Conservation (phyloP, 2,329 filamentous ascomycete genomes). For the Epichloe baconii region DNA sequence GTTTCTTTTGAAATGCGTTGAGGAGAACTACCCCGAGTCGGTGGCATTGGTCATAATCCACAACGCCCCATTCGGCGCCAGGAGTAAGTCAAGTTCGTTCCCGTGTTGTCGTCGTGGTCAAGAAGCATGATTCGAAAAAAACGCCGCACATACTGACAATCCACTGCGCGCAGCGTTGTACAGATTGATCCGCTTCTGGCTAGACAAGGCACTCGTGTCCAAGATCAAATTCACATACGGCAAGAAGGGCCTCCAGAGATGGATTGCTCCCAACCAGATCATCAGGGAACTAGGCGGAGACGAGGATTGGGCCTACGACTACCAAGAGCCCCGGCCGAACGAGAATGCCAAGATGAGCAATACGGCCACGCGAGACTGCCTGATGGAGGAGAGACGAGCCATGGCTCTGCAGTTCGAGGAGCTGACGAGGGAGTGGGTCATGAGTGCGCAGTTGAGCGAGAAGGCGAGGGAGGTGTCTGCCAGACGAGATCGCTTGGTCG, state of each 20-base stretch:
- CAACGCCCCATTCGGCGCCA: slow-evolving; percentile 86
- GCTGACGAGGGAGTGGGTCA: slow-evolving; percentile 40
- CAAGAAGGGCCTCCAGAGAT: slow-evolving; percentile 58
- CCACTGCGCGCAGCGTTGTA: slow-evolving; percentile 49
- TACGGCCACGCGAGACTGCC: slow-evolving; percentile 40
- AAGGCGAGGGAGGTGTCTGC: slow-evolving; percentile 32
- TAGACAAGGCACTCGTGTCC: slow-evolving; percentile 76
- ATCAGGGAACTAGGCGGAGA: slow-evolving; percentile 67
- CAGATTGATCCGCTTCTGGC: slow-evolving; percentile 80
- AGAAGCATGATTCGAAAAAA: too few relatives aligned
- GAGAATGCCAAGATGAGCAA: slow-evolving; percentile 63
- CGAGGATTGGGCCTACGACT: slow-evolving; percentile 67
- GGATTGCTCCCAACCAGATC: slow-evolving; percentile 53
- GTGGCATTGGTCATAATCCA: slow-evolving; percentile 76
- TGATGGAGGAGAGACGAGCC: slow-evolving; percentile 46
- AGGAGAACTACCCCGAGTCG: slow-evolving; percentile 86
- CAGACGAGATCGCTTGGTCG: slow-evolving; percentile 45
- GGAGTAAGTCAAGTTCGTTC: slow-evolving; percentile 40
- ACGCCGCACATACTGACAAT: too few relatives aligned
- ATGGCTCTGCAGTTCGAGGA: slow-evolving; percentile 57
- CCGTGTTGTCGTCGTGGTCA: background rate
- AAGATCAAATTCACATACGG: slow-evolving; percentile 82
- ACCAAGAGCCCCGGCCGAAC: slow-evolving; percentile 54
- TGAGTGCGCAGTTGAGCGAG: slow-evolving; percentile 18
- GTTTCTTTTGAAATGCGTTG: slow-evolving; percentile 17